These are phyloP conservation scores for Pseudogymnoascus sp. DNA, from an alignment of 2,329 filamentous ascomycete genomes.

Conservation along the genomic window DNA sequence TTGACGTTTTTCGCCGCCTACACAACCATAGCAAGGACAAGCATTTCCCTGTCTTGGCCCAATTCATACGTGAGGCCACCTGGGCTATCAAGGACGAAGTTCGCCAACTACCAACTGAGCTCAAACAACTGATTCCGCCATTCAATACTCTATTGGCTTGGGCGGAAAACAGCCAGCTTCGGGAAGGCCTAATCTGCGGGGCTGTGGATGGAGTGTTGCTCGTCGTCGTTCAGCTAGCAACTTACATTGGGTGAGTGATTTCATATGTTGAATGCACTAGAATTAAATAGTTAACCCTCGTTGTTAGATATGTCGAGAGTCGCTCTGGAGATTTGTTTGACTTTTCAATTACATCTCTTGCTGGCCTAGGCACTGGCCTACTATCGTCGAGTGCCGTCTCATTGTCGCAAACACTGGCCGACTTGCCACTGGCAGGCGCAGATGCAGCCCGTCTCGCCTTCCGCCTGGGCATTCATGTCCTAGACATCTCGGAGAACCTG, in stretches of 20 bases:
- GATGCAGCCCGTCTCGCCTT: not conserved
- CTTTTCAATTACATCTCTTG: not conserved
- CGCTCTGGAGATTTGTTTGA: slow-evolving; percentile 12
- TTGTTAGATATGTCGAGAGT: not conserved
- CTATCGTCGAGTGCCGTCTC: not conserved
- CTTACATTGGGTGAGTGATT: slow-evolving; percentile 1
- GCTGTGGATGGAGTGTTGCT: slow-evolving; percentile 7
- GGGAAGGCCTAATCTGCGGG: not conserved
- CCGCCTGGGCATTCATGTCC: not conserved
- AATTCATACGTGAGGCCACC: not conserved
- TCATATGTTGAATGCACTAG: not conserved
- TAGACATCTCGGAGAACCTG: not conserved
- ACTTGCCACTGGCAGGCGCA: not conserved
- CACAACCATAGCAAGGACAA: slow-evolving; percentile 2
- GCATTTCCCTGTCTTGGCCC: not conserved
- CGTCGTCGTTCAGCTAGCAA: not conserved
- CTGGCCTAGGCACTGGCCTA: slow-evolving; percentile 7
- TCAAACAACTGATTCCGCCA: not conserved
- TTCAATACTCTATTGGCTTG: not conserved
- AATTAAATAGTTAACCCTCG: not conserved
- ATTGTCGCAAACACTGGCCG: not conserved
- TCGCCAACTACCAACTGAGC: slow-evolving; percentile 1
- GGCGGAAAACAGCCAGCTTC: not conserved
- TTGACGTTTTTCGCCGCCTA: not conserved
- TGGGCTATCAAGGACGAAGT: not conserved